Base-by-base conservation (phyloP, 257 asterid species). In the Cinchona pubescens region DNA sequence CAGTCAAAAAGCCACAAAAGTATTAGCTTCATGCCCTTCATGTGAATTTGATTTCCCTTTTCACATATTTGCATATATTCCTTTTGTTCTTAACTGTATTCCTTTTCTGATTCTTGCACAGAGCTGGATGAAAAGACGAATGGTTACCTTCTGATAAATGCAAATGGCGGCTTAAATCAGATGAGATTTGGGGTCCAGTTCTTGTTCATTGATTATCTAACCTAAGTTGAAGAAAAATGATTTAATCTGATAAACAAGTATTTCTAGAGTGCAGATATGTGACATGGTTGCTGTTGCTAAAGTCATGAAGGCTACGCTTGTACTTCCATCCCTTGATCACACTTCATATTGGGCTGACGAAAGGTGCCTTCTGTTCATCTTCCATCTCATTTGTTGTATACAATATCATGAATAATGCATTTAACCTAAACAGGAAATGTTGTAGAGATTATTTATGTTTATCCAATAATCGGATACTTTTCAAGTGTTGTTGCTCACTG, bases 171-270 rank as follows among this genome's bases (percentile, higher is more conserved):
- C 81, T 84, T 94, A 80, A 94, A 92, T 87, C 99, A 94, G 93
- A 94, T 92, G 99, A 94, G 99, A 90, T 94, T 94, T 94, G 99
- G 99, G 99, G 99, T 94, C 96, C 86, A 96, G 78, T 88, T 83
- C 79, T 74, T 51, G n/a, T 66, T 37, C 49, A 72, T 79, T 77
- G 68, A 78, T 68, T 80, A 68, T 23, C 2, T 81, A 63, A 64
- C 73, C 68, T 53, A 43, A 60, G 5, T 67, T 64, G 69, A 75
- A 66, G 73, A 77, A 78, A 67, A 60, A 42, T 80, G 43, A 75
- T 74, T 78, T 79, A 67, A 76, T 84, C 90, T 91, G 88, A 91
- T 87, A 83, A 86, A 86, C 83, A 80, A 74, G 76, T 83, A 78
- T 76, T 87, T 85, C 86, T 92, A 89, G 96, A 90, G 87, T 92